Conservation (phyloP, 1,139 yeast genomes). For the Yamadazyma conglobata region DNA sequence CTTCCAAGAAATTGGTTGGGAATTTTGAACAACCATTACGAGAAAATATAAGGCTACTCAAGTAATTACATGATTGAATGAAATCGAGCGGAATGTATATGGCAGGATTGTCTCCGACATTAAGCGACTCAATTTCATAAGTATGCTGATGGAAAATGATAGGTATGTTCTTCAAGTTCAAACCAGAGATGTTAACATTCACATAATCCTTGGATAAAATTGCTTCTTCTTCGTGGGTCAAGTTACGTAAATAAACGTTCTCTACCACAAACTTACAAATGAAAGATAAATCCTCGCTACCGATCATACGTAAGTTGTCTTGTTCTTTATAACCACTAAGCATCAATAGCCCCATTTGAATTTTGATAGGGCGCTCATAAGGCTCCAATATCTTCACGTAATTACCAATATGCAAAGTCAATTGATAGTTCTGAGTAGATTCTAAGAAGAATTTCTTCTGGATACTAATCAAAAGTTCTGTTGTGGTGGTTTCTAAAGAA, state of each 20-base stretch:
- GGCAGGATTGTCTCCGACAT: constrained; percentile 85
- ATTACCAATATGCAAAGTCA: constrained; percentile 78
- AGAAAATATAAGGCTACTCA: constrained; percentile 65
- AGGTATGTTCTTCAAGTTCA: constrained; percentile 82
- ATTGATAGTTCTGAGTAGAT: constrained; percentile 67
- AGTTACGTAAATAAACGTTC: constrained; percentile 64
- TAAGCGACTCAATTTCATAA: constrained; percentile 74
- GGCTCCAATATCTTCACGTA: constrained; percentile 70
- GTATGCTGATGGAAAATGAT: constrained; percentile 79
- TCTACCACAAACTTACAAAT: constrained; percentile 82
- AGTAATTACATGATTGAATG: constrained; percentile 74
- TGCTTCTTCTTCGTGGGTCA: constrained; percentile 66
- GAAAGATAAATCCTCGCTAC: constrained; percentile 84
- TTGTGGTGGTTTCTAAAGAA: constrained; percentile 72
- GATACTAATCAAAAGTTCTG: constrained; percentile 64
- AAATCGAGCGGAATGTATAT: constrained; percentile 81
- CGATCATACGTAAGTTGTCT: constrained; percentile 75
- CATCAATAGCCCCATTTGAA: constrained; percentile 70
- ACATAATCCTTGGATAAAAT: constrained; percentile 63
- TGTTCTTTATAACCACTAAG: constrained; percentile 77
- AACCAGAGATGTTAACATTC: constrained; percentile 69
- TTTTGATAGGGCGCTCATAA: constrained; percentile 72
- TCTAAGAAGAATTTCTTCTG: constrained; percentile 76
- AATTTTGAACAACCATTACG: constrained; percentile 71
- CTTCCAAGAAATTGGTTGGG: constrained; percentile 70